These are phyloP conservation scores for Ascochyta lentis DNA, from an alignment of 2,329 filamentous ascomycete species.

Conservation along the genomic window DNA sequence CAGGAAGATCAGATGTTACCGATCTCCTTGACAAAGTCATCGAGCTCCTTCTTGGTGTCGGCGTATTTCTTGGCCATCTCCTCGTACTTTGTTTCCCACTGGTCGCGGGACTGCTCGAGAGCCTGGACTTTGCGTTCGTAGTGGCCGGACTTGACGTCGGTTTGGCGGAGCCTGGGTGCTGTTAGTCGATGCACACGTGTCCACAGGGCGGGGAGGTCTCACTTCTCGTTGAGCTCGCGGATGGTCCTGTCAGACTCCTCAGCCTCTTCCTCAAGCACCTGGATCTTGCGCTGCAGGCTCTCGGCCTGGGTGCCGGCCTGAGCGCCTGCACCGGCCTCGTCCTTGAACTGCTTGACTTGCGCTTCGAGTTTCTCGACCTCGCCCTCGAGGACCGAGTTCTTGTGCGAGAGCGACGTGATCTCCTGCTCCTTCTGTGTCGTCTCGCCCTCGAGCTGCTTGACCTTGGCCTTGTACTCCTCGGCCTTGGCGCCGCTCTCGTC, in stretches of 20 bases:
- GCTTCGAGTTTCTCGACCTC: slow-evolving; percentile 94
- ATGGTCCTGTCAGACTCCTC: slow-evolving; percentile 96
- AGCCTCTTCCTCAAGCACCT: slow-evolving; percentile 96
- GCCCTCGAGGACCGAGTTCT: slow-evolving; percentile 86
- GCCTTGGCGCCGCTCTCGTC: slow-evolving; percentile 82
- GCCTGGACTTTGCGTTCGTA: slow-evolving; percentile 99
- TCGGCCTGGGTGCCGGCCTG: slow-evolving; percentile 90
- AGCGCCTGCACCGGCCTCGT: slow-evolving; percentile 79
- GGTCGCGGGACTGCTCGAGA: slow-evolving; percentile 86
- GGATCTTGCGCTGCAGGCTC: slow-evolving; percentile 86
- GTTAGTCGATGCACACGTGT: slow-evolving; percentile 1
- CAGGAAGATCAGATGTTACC: slow-evolving; percentile 77
- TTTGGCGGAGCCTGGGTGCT: slow-evolving; percentile 83
- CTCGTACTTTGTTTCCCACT: slow-evolving; percentile 98
- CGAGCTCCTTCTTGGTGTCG: slow-evolving; percentile 84
- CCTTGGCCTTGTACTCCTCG: slow-evolving; percentile 84
- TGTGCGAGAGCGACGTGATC: slow-evolving; percentile 94
- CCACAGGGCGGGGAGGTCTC: slow-evolving; percentile 51
- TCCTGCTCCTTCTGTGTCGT: slow-evolving; percentile 97
- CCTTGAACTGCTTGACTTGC: slow-evolving; percentile 85
- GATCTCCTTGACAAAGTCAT: slow-evolving; percentile 89
- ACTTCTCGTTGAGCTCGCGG: slow-evolving; percentile 99
- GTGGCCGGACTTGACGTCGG: slow-evolving; percentile 98
- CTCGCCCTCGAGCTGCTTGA: slow-evolving; percentile 93
- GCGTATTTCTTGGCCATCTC: slow-evolving; percentile 93